Evolutionary conservation across 2,329 filamentous ascomycete species (phyloP).

Genomic region (Beauveria sp.): DNA sequence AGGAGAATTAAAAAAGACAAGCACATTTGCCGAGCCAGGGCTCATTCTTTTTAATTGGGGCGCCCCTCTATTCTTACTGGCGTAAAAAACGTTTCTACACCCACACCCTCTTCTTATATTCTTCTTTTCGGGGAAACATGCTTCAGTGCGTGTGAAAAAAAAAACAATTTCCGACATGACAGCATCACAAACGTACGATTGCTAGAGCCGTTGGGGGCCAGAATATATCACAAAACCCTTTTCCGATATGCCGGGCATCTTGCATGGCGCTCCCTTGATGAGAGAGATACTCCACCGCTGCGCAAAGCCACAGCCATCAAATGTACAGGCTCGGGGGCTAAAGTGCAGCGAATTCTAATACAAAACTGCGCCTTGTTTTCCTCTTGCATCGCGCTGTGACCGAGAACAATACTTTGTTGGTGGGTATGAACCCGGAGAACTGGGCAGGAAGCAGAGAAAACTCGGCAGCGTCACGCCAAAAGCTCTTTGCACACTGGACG

Average conservation of each 20-base stretch:
- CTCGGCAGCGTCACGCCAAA: too few relatives aligned
- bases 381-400: too few relatives aligned
- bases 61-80: background rate
- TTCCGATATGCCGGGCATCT: too few relatives aligned
- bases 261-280: too few relatives aligned
- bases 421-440: too few relatives aligned
- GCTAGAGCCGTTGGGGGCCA: background rate
- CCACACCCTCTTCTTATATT: background rate
- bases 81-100: background rate
- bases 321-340: background rate
- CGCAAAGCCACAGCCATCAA: background rate
- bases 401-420: too few relatives aligned
- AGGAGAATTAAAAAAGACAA: background rate
- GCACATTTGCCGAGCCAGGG: background rate
- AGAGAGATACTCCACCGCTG: background rate
- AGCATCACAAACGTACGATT: background rate
- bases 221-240: too few relatives aligned
- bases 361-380: too few relatives aligned
- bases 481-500: too few relatives aligned
- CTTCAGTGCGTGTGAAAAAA: background rate
- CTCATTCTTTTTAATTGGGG: too few relatives aligned
- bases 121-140: background rate
- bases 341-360: background rate
- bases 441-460: too few relatives aligned
- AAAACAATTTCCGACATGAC: background rate